Evolutionary conservation across 2,329 filamentous ascomycete species (phyloP), one percentile per base, ranked within the genome.

Genomic region (Aspergillus puulaauensis): DNA sequence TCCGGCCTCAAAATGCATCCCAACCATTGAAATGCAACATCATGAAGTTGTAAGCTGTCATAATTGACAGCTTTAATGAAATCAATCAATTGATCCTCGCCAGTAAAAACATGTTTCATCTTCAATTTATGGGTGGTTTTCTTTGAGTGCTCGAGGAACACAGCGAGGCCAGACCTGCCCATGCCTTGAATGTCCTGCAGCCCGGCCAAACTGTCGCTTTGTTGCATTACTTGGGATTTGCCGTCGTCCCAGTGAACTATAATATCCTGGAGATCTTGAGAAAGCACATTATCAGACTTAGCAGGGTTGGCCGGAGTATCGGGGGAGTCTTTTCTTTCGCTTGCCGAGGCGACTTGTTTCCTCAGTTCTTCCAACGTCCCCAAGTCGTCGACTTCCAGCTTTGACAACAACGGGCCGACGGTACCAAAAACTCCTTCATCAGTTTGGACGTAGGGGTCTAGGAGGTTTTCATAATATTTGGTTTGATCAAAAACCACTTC

Each of bases 381-480:
- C 6, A 82, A 62, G 5, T 72, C 72, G 27, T 80, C 71, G 15
- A 86, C 73, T 1, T 79, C 80, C 23, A 85, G 64, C 59, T 78
- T 82, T 47, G 77, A 76, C 52, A 86, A 79, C 3, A 85, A 71
- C 48, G 78, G 76, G 23, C 80, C 79, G 14, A 82, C 72, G 2
- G 81, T 81, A 52, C 81, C 80, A 62, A 84, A 85, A 64, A 85
- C 73, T 70, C 79, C 82, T 59, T 84, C 77, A 67, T 88, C 86
- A 2, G 83, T 82, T 61, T 83, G 76, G 24, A 78, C 73, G 60
- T 79, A 82, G 6, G 78, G 69, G 59, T 82, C 79, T 12, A 87
- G 71, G 48, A 83, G 81, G 54, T 83, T 78, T 61, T 83, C 80
- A 57, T 81, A 81, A 63, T 83, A 80, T 66, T 80, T 84, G 17